A percentile compares a stretch with the other conserved stretches of the same genome.
Evolutionary conservation across 164 flowering plant genomes (phyloP).

Genomic region (Vitis rupestris): DNA sequence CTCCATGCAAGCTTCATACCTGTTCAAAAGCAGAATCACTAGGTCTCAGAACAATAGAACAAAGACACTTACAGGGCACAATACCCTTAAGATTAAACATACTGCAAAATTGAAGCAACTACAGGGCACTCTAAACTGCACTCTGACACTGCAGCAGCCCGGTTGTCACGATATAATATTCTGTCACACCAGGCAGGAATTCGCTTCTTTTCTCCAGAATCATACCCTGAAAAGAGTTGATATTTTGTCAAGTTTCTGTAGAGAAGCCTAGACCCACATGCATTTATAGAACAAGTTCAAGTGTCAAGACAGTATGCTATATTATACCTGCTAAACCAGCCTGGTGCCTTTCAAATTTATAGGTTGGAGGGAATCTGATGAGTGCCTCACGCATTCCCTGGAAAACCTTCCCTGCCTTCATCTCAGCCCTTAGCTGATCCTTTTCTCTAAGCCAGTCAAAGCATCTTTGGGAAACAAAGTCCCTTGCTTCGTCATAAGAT

Average conservation of each 20-base stretch:
- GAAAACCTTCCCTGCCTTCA: slow-evolving; percentile 92
- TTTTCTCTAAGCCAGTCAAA: slow-evolving; percentile 98
- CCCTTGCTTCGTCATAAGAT: slow-evolving; percentile 97
- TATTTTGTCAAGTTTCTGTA: not conserved
- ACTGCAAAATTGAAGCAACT: slow-evolving; percentile 63
- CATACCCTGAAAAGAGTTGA: slow-evolving; percentile 66
- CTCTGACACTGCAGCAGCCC: slow-evolving; percentile 44
- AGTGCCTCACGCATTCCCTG: slow-evolving; percentile 97
- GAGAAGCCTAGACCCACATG: not conserved
- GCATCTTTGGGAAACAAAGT: slow-evolving; percentile 94
- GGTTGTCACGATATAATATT: slow-evolving; percentile 82
- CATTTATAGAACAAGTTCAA: not conserved
- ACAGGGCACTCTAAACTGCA: slow-evolving; percentile 89
- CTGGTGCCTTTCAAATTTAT: slow-evolving; percentile 84
- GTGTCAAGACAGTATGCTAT: not conserved
- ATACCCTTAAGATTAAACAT: slow-evolving; percentile 15
- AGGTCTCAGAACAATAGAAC: not conserved
- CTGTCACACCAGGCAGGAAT: slow-evolving; percentile 99
- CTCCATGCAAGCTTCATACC: slow-evolving; percentile 99
- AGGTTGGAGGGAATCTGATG: slow-evolving; percentile 93
- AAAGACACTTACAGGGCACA: not conserved
- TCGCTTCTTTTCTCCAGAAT: slow-evolving; percentile 98
- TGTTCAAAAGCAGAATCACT: slow-evolving; percentile 14
- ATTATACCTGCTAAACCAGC: slow-evolving; percentile 84
- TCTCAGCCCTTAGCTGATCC: slow-evolving; percentile 95